Conservation (phyloP, 768 basidiomycete species). For the Chalciporus pseudorubinellus region DNA sequence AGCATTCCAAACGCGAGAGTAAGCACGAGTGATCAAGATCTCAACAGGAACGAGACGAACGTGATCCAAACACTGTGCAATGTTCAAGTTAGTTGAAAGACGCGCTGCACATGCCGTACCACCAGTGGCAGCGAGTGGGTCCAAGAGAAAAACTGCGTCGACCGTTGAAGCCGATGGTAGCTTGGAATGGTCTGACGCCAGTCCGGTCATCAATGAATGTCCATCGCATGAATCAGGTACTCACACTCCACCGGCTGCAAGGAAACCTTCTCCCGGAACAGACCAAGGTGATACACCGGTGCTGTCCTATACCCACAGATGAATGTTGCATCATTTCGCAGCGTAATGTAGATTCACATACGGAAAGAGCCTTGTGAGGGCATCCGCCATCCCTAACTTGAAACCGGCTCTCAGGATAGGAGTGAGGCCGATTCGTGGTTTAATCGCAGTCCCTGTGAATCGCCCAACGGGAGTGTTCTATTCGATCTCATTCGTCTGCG, state of each 20-base stretch:
- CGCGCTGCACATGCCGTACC: conserved; percentile 88
- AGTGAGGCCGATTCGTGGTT: conserved; percentile 77
- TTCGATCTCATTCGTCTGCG: background rate
- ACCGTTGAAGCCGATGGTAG: conserved; percentile 72
- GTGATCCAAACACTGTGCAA: conserved; percentile 11
- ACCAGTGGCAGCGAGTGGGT: conserved; percentile 93
- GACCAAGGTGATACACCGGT: conserved; percentile 85
- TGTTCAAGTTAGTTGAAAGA: too few relatives aligned
- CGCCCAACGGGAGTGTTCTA: conserved; percentile 77
- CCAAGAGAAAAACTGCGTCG: conserved; percentile 83
- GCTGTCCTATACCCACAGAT: conserved; percentile 49
- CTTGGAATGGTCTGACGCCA: conserved; percentile 78
- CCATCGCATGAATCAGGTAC: conserved; percentile 15
- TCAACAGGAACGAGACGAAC: conserved; percentile 5
- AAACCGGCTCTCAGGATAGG: conserved; percentile 95
- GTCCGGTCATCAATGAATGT: background rate
- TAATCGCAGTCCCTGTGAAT: conserved; percentile 76
- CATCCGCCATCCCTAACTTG: conserved; percentile 90
- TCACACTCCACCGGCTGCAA: conserved; percentile 90
- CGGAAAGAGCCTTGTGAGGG: conserved; percentile 82
- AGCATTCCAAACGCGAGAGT: background rate
- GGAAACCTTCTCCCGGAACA: conserved; percentile 83
- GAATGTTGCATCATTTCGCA: background rate
- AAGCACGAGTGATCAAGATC: background rate
- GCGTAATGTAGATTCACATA: conserved; percentile 37